Conservation (phyloP, 495 filamentous ascomycete genomes). For the Podospora didyma region DNA sequence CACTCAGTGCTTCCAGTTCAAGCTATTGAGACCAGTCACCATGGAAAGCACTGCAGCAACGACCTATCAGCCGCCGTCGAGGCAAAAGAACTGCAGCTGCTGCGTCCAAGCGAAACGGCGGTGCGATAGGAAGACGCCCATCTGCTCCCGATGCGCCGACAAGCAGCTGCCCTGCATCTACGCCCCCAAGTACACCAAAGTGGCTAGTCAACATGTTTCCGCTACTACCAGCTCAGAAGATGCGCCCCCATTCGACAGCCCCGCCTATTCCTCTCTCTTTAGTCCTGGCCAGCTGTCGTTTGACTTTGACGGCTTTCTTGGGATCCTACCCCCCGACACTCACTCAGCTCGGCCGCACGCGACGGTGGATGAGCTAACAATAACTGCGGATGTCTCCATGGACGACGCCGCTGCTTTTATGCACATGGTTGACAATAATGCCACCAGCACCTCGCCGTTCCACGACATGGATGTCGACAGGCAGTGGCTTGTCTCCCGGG, state of each 20-base stretch:
- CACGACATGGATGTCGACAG: too few relatives aligned
- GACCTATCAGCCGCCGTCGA: slow-evolving; percentile 2
- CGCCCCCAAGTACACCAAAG: slow-evolving; percentile 1
- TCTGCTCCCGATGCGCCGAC: slow-evolving; percentile 30
- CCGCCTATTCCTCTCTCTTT: not conserved
- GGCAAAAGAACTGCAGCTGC: slow-evolving; percentile 36
- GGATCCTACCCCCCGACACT: too few relatives aligned
- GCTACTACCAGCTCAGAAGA: not conserved
- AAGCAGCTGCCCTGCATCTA: slow-evolving; percentile 30
- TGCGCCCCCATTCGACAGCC: not conserved
- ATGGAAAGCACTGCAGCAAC: too few relatives aligned
- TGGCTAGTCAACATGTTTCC: not conserved
- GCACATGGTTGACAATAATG: not conserved
- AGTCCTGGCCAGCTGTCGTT: too few relatives aligned
- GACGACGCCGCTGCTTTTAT: not conserved
- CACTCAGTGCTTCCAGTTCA: too few relatives aligned
- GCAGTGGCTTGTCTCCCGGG: slow-evolving; percentile 6
- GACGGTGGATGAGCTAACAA: too few relatives aligned
- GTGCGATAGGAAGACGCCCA: slow-evolving; percentile 31
- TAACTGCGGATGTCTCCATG: too few relatives aligned
- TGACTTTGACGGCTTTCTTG: too few relatives aligned
- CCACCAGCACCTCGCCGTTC: not conserved
- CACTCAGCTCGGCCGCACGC: too few relatives aligned
- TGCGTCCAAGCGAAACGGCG: slow-evolving; percentile 35
- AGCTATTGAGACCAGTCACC: too few relatives aligned